Percentiles rank a stretch among this genome's conserved stretches.
Evolutionary conservation across 1,139 yeast species (phyloP).

Genomic region (Fermentozyma sake): DNA sequence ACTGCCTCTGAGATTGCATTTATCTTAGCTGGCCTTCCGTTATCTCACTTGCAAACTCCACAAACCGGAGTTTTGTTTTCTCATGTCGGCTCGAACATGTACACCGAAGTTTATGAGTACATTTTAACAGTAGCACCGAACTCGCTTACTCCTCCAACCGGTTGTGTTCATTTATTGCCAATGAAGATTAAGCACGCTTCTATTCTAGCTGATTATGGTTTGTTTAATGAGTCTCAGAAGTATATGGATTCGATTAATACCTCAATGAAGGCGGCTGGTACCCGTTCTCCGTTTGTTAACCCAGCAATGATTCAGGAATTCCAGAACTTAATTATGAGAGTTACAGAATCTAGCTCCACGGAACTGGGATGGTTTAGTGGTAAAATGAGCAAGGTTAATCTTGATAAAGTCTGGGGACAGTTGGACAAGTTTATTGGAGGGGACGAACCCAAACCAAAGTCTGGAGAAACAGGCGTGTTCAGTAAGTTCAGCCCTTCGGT

Average conservation of each 20-base stretch:
- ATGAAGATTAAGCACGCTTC: slow-evolving; percentile 61
- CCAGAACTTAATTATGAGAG: slow-evolving; percentile 38
- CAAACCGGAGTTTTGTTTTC: slow-evolving; percentile 22
- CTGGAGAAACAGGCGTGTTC: slow-evolving; percentile 55
- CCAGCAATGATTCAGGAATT: slow-evolving; percentile 33
- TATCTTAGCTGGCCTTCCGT: slow-evolving; percentile 47
- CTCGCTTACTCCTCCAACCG: slow-evolving; percentile 23
- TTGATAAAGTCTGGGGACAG: slow-evolving; percentile 86
- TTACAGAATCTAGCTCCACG: slow-evolving; percentile 37
- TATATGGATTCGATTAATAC: slow-evolving; percentile 52
- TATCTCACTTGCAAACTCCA: slow-evolving; percentile 19
- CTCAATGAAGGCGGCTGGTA: slow-evolving; percentile 35
- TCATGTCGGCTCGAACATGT: slow-evolving; percentile 33
- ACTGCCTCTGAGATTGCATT: slow-evolving; percentile 44
- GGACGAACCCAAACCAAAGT: slow-evolving; percentile 48
- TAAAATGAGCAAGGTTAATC: slow-evolving; percentile 67
- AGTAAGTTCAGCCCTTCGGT: slow-evolving; percentile 69
- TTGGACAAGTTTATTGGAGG: slow-evolving; percentile 91
- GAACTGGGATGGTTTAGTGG: slow-evolving; percentile 59
- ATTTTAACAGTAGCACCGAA: slow-evolving; percentile 25
- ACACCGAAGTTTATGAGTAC: slow-evolving; percentile 74
- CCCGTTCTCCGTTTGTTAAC: slow-evolving; percentile 36
- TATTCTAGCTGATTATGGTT: slow-evolving; percentile 61
- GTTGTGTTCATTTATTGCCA: slow-evolving; percentile 51
- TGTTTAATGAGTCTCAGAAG: slow-evolving; percentile 50